A percentile compares a stretch with the other conserved stretches of the same genome.
Evolutionary conservation across 1,284 basidiomycete genomes (phyloP).

Genomic region (Gymnopus androsaceus): DNA sequence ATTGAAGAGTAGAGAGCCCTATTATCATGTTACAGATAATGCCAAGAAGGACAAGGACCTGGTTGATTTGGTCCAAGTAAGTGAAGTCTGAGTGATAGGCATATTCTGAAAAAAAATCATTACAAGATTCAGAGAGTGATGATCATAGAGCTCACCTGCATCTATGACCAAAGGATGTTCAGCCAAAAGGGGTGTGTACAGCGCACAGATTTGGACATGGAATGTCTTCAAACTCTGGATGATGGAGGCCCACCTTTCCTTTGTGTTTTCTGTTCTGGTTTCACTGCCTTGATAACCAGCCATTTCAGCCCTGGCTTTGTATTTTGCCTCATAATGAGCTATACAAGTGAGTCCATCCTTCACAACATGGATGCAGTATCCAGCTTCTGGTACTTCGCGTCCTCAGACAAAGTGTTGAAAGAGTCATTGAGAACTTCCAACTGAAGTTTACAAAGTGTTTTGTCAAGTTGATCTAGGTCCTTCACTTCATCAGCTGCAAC

Average conservation of each 20-base stretch:
- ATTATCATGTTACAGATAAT: slow-evolving; percentile 12
- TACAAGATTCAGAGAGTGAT: background rate
- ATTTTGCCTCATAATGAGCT: no score
- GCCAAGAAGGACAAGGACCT: slow-evolving; percentile 7
- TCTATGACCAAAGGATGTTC: background rate
- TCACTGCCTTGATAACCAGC: no score
- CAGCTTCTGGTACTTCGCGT: no score
- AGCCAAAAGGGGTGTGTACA: background rate
- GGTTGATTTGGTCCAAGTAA: slow-evolving; percentile 13
- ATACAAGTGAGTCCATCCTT: no score
- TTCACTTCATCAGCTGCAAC: no score
- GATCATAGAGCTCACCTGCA: background rate
- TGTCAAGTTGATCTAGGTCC: no score
- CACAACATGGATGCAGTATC: no score
- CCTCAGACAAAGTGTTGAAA: no score
- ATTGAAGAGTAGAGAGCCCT: slow-evolving; percentile 1
- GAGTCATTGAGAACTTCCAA: no score
- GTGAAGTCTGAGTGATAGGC: background rate
- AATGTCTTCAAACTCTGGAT: background rate
- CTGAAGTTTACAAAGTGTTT: no score
- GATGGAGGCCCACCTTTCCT: background rate
- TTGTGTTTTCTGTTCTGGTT: background rate
- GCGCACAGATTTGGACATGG: background rate
- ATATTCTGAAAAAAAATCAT: background rate
- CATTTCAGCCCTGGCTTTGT: no score